Evolutionary conservation across 176 grass and related monocot genomes (phyloP).

Genomic region (Rhipidocladum racemiflorum): DNA sequence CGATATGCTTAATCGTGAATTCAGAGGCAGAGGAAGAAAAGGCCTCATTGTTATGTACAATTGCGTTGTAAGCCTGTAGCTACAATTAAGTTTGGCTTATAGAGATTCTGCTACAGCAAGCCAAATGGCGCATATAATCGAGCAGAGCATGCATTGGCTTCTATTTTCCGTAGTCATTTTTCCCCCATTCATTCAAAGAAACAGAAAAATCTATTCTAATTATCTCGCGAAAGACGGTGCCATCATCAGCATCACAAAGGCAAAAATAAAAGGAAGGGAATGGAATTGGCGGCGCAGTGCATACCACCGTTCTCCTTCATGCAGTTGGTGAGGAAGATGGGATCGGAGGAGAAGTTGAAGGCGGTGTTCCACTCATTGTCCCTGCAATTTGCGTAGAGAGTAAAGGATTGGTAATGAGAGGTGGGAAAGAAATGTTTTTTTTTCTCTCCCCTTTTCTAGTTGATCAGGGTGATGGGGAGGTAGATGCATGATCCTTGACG

Average conservation of each 20-base stretch:
- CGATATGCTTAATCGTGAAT: neutral
- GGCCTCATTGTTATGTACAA: neutral
- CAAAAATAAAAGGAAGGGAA: neutral
- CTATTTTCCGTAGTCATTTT: too few relatives aligned
- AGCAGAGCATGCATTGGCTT: too few relatives aligned
- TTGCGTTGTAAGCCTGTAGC: neutral
- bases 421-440: neutral
- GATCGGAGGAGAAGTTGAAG: conserved; percentile 75
- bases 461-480: neutral
- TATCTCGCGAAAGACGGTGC: too few relatives aligned
- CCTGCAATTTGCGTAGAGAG: conserved; percentile 21
- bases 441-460: too few relatives aligned
- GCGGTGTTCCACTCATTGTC: conserved; percentile 73
- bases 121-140: too few relatives aligned
- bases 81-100: too few relatives aligned
- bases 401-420: neutral
- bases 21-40: neutral
- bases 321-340: conserved; percentile 58
- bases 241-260: too few relatives aligned
- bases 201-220: too few relatives aligned
- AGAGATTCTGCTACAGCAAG: too few relatives aligned
- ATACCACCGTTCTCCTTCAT: conserved; percentile 55
- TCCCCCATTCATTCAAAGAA: too few relatives aligned
- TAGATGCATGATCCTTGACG: neutral
- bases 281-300: neutral